Conservation (phyloP, 78 protist species). For the Dictyostelium citrinum region DNA sequence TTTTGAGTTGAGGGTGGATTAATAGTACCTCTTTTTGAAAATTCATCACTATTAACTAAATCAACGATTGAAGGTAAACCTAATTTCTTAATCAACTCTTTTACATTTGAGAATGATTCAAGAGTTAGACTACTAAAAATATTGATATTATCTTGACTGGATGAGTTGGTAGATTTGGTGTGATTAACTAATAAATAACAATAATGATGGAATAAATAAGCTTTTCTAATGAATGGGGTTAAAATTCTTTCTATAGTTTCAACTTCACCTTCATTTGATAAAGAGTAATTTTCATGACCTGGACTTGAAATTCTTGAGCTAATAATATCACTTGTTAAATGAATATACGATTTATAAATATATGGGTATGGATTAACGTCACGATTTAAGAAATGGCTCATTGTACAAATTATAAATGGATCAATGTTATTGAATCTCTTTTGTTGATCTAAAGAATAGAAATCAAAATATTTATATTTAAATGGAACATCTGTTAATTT, state of each 20-base stretch:
- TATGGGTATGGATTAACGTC: not conserved
- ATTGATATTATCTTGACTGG: not conserved
- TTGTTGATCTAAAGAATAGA: not conserved
- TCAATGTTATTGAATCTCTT: not conserved
- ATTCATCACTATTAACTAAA: not conserved
- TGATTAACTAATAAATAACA: not conserved
- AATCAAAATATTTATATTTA: not conserved
- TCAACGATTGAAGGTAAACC: slow-evolving; percentile 12
- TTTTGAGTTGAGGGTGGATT: not conserved
- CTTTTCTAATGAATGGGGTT: slow-evolving; percentile 36
- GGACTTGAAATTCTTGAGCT: not conserved
- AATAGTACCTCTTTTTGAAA: not conserved
- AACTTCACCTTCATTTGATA: not conserved
- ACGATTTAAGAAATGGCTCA: not conserved
- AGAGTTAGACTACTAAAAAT: not conserved
- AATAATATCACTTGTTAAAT: not conserved
- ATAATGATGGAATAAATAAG: slow-evolving; percentile 12
- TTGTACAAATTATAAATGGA: not conserved
- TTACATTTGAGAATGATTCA: slow-evolving; percentile 16
- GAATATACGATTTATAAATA: not conserved
- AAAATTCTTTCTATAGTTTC: not conserved
- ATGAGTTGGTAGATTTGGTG: not conserved
- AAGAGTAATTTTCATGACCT: not conserved
- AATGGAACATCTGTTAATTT: not conserved
- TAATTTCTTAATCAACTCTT: not conserved